Evolutionary conservation across 257 asterid species (phyloP).

Genomic region (Haberlea rhodopensis): DNA sequence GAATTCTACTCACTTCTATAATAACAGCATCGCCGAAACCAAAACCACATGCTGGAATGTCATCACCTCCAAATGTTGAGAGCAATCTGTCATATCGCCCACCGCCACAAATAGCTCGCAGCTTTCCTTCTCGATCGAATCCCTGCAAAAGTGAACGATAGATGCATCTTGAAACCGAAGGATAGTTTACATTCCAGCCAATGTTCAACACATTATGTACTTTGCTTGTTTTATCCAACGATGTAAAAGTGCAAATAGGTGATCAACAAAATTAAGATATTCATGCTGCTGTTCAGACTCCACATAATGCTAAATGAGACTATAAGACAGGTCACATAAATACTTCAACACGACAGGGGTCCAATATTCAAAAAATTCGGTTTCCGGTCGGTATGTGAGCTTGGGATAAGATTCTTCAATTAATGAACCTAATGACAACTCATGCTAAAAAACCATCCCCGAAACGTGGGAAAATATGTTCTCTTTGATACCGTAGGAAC

Average conservation of each 20-base stretch:
- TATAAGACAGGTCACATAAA: too few species aligned
- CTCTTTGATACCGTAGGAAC: too few species aligned
- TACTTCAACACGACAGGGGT: too few species aligned
- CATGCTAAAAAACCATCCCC: too few species aligned
- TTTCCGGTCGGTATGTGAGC: too few species aligned
- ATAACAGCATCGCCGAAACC: constrained; percentile 99
- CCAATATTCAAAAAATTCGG: too few species aligned
- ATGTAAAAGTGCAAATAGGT: not conserved
- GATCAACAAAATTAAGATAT: not conserved
- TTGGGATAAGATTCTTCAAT: too few species aligned
- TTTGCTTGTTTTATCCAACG: not conserved
- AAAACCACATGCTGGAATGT: constrained; percentile 95
- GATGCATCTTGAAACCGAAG: constrained; percentile 15
- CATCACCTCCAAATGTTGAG: constrained; percentile 92
- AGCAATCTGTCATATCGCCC: constrained; percentile 87
- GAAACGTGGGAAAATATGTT: too few species aligned
- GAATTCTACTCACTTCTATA: constrained; percentile 67
- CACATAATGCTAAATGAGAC: too few species aligned
- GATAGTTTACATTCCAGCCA: not conserved
- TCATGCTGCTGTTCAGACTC: not conserved
- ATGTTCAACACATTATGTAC: not conserved
- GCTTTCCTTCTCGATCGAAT: constrained; percentile 86
- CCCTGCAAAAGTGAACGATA: constrained; percentile 48
- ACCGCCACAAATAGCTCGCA: constrained; percentile 98
- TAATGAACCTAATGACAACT: too few species aligned